These are phyloP conservation scores for Pontederia crassipes DNA, from an alignment of 176 grass and related monocot species.

Conservation along the genomic window DNA sequence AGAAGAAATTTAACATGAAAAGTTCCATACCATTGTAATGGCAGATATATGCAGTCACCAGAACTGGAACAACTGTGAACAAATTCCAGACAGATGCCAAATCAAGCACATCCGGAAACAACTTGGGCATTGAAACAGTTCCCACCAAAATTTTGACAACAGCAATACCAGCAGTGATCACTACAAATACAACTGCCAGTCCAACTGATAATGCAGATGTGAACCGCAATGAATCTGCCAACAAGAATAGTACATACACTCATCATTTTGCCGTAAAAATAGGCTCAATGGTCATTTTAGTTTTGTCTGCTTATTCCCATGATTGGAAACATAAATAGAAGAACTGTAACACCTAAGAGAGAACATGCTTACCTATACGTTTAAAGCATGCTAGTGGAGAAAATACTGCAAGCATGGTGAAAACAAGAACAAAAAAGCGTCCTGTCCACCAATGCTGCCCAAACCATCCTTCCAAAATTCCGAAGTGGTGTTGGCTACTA, in stretches of 20 bases:
- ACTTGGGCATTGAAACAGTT: slow-evolving; percentile 73
- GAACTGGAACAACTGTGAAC: slow-evolving; percentile 84
- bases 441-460: slow-evolving; percentile 83
- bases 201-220: slow-evolving; percentile 84
- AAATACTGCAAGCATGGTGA: slow-evolving; percentile 53
- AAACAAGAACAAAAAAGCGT: slow-evolving; percentile 61
- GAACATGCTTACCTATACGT: slow-evolving; percentile 42
- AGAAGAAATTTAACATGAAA: not conserved
- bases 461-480: slow-evolving; percentile 94
- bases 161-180: slow-evolving; percentile 89
- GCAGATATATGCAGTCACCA: slow-evolving; percentile 90
- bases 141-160: slow-evolving; percentile 71
- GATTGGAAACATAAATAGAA: not conserved
- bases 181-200: slow-evolving; percentile 72
- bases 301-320: not conserved
- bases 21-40: slow-evolving; percentile 73
- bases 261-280: slow-evolving; percentile 1
- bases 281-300: not conserved
- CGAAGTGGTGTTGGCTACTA: slow-evolving; percentile 57
- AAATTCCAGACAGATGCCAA: slow-evolving; percentile 83
- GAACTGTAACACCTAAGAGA: not conserved
- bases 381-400: slow-evolving; percentile 77
- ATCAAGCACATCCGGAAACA: slow-evolving; percentile 66
- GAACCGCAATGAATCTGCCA: slow-evolving; percentile 90
- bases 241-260: slow-evolving; percentile 8